Percentiles rank a stretch among this genome's conserved stretches.
phyloP scores from a whole-genome alignment of 2,329 filamentous ascomycete genomes.

The Metarhizium sp. region DNA sequence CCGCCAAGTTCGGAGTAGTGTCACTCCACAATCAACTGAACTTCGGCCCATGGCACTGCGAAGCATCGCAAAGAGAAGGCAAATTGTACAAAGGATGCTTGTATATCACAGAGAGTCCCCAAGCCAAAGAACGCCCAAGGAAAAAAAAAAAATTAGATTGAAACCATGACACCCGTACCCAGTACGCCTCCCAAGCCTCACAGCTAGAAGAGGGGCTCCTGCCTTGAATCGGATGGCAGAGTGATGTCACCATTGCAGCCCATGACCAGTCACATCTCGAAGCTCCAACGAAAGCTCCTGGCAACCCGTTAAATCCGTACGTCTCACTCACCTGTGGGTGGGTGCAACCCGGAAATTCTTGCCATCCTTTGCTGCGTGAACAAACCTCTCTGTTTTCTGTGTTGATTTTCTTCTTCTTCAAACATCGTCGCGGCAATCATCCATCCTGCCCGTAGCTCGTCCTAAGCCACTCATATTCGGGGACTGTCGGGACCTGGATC shows the following conservation, averaged over 20 bases:
- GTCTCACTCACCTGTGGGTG: neutral
- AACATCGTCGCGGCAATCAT: neutral
- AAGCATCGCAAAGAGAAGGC: no score
- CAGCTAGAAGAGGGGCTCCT: neutral
- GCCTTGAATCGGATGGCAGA: neutral
- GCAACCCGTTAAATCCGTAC: neutral
- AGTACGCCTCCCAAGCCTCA: neutral
- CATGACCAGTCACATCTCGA: neutral
- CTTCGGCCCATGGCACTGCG: no score
- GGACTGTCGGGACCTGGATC: neutral
- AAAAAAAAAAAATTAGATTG: neutral
- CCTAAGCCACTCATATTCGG: neutral
- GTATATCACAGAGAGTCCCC: no score
- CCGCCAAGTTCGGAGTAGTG: no score
- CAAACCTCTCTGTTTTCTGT: neutral
- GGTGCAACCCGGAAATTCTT: neutral
- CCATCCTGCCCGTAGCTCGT: neutral
- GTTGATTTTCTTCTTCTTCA: neutral
- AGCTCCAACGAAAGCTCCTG: neutral
- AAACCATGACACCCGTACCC: neutral
- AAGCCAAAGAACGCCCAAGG: no score
- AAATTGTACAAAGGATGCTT: no score
- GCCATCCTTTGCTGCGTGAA: neutral
- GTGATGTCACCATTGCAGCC: constrained; percentile 8
- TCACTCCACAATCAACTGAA: no score